Percentiles rank a stretch among this genome's conserved stretches.
Evolutionary conservation across 2,329 filamentous ascomycete species (phyloP).

Genomic region (Aspergillus sergii): DNA sequence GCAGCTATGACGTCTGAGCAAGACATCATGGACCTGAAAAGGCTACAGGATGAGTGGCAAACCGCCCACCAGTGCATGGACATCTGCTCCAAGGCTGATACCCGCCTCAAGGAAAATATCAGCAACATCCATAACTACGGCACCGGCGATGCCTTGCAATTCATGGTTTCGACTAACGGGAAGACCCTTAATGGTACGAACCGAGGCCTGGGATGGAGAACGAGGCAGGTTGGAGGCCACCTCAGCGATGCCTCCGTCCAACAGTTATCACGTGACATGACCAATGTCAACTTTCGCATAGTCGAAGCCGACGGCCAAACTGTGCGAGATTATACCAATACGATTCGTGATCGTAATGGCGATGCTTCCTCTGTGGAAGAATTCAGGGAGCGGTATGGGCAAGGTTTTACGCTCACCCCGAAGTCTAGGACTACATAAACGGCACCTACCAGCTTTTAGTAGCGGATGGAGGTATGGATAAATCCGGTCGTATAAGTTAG

Average conservation of each 20-base stretch:
- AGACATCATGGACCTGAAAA: neutral
- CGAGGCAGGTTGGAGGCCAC: neutral
- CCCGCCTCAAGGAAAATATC: neutral
- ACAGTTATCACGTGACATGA: neutral
- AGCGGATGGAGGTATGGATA: neutral
- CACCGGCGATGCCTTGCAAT: neutral
- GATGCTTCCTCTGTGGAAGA: neutral
- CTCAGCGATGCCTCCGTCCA: neutral
- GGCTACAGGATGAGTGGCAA: neutral
- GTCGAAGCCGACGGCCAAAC: neutral
- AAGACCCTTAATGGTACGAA: neutral
- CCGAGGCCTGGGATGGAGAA: neutral
- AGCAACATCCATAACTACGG: neutral
- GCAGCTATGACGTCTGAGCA: neutral
- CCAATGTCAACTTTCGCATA: neutral
- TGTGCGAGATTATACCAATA: neutral
- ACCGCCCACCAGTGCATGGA: neutral
- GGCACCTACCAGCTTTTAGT: neutral
- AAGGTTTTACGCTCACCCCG: neutral
- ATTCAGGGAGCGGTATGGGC: neutral
- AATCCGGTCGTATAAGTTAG: neutral
- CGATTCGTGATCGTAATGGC: neutral
- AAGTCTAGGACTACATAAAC: neutral
- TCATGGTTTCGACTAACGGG: neutral
- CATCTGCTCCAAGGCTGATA: neutral